Percentiles rank a stretch among this genome's conserved stretches.
Evolutionary conservation across 371 early-diverging fungal genomes (phyloP).

Genomic region (Zychaea mexicana): DNA sequence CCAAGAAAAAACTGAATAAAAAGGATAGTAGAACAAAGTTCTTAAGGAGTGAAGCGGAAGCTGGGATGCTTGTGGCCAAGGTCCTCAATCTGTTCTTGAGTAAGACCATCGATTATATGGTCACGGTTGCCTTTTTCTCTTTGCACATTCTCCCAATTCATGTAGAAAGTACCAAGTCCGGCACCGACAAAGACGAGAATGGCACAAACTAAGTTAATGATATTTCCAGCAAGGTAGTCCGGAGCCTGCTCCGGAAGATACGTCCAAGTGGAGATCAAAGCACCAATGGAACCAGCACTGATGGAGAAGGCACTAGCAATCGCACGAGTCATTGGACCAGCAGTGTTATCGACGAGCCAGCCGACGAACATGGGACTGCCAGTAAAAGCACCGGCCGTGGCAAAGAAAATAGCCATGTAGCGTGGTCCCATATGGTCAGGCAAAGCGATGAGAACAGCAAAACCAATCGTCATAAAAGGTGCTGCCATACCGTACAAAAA

Average conservation of each 20-base stretch:
- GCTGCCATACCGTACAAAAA: slow-evolving; percentile 15
- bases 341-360: slow-evolving; percentile 25
- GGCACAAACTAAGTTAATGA: slow-evolving; percentile 21
- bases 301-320: slow-evolving; percentile 23
- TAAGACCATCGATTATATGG: slow-evolving; percentile 17
- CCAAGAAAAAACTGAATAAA: too few relatives aligned
- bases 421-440: slow-evolving; percentile 12
- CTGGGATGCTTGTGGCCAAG: slow-evolving; percentile 27
- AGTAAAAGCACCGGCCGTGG: slow-evolving; percentile 26
- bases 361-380: slow-evolving; percentile 23
- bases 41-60: slow-evolving; percentile 29
- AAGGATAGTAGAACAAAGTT: too few relatives aligned
- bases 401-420: slow-evolving; percentile 32
- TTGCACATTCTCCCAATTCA: slow-evolving; percentile 18
- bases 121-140: slow-evolving; percentile 20
- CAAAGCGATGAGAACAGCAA: slow-evolving; percentile 10
- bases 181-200: slow-evolving; percentile 10
- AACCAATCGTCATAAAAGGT: slow-evolving; percentile 18
- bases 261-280: slow-evolving; percentile 27
- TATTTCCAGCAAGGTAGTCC: slow-evolving; percentile 22
- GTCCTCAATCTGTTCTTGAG: slow-evolving; percentile 20
- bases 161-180: slow-evolving; percentile 3
- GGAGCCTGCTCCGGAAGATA: too few relatives aligned
- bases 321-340: slow-evolving; percentile 25
- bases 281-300: slow-evolving; percentile 21